phyloP scores from a whole-genome alignment of 495 filamentous ascomycete genomes.

The Tuber borchii region DNA sequence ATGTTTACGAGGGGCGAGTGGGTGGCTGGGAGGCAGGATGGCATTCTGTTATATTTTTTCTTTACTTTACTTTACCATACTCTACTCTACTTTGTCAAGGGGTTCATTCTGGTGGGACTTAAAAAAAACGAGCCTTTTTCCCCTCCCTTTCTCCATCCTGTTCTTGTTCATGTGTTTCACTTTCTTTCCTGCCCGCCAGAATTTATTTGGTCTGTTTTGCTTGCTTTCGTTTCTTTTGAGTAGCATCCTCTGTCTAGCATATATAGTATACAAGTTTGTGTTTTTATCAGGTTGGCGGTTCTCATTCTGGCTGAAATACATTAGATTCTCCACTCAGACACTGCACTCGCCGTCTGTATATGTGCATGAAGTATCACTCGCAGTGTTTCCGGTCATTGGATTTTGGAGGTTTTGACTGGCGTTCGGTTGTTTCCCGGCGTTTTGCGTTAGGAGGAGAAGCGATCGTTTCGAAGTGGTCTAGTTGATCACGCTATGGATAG shows the following conservation, averaged over 20 bases:
- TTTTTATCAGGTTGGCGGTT: not conserved
- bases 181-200: not conserved
- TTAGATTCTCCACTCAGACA: not conserved
- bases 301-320: not conserved
- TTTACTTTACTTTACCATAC: not conserved
- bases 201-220: not conserved
- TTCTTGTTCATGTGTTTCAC: not conserved
- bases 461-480: not conserved
- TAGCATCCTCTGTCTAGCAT: not conserved
- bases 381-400: not conserved
- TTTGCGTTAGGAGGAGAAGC: not conserved
- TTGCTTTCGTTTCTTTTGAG: not conserved
- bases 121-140: not conserved
- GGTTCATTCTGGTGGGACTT: not conserved
- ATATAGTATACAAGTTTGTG: not conserved
- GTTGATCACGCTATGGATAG: not conserved
- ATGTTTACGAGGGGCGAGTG: not conserved
- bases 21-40: not conserved
- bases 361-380: slow-evolving; percentile 5
- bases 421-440: not conserved
- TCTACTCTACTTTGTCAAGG: not conserved
- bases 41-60: not conserved
- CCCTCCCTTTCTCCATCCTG: not conserved
- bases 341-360: not conserved
- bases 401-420: not conserved